Percentiles rank a stretch among this genome's conserved stretches.
Evolutionary conservation across 768 basidiomycete genomes (phyloP).

Genomic region (Cystofilobasidium bisporidii): DNA sequence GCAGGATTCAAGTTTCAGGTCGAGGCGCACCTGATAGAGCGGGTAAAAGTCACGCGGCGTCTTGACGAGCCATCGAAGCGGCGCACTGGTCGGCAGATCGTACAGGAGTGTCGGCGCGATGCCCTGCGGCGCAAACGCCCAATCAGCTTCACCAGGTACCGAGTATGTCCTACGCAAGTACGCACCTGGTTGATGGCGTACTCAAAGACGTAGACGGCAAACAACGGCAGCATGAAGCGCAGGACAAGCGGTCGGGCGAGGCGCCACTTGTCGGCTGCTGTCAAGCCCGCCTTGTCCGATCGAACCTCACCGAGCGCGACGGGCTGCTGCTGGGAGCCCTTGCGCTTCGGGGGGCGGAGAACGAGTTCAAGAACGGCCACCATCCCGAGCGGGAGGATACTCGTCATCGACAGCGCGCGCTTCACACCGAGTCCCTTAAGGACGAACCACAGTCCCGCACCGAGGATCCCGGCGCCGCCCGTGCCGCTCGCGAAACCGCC

Average conservation of each 20-base stretch:
- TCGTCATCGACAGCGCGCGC: slow-evolving; percentile 59
- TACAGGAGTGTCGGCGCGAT: slow-evolving; percentile 83
- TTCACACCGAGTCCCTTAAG: slow-evolving; percentile 74
- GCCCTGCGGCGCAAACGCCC: too few species aligned
- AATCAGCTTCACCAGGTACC: too few species aligned
- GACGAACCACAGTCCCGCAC: slow-evolving; percentile 92
- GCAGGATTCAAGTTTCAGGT: too few species aligned
- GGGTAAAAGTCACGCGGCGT: slow-evolving; percentile 87
- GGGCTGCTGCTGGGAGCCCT: too few species aligned
- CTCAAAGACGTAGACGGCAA: slow-evolving; percentile 60
- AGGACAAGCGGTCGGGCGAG: slow-evolving; percentile 55
- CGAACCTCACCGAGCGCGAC: too few species aligned
- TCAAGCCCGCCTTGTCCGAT: slow-evolving; percentile 47
- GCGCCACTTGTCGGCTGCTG: slow-evolving; percentile 63
- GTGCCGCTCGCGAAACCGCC: slow-evolving; percentile 94
- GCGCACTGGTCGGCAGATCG: slow-evolving; percentile 58
- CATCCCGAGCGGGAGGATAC: slow-evolving; percentile 28
- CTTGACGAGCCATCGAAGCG: slow-evolving; percentile 69
- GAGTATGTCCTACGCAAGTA: too few species aligned
- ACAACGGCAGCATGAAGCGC: slow-evolving; percentile 84
- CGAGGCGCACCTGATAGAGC: slow-evolving; percentile 66
- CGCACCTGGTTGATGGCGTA: slow-evolving; percentile 80
- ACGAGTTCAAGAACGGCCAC: slow-evolving; percentile 13
- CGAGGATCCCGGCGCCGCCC: slow-evolving; percentile 84
- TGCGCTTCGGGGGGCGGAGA: neutral